These are phyloP conservation scores for Vanilla planifolia DNA, from an alignment of 106 monocot genomes.

Conservation along the genomic window DNA sequence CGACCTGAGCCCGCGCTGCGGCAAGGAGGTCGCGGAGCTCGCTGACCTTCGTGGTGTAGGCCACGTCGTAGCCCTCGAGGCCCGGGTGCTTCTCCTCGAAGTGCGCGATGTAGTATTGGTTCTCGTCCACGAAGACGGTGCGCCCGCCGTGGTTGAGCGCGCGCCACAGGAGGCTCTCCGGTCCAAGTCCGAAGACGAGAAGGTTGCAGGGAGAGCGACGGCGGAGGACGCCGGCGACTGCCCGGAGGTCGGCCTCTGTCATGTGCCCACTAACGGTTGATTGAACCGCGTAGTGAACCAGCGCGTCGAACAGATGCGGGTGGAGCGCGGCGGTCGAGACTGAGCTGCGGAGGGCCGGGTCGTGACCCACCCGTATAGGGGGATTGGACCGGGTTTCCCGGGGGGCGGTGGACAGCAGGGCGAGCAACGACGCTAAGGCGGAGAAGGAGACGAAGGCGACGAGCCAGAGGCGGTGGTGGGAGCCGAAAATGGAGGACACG, in stretches of 20 bases:
- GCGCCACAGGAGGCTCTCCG: conserved; percentile 72
- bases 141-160: conserved; percentile 78
- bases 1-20: conserved; percentile 18
- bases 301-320: conserved; percentile 31
- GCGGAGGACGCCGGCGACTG: conserved; percentile 41
- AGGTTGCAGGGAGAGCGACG: conserved; percentile 69
- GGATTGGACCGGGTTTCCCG: conserved; percentile 4
- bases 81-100: conserved; percentile 51
- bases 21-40: conserved; percentile 44
- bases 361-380: too few relatives aligned
- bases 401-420: conserved; percentile 7
- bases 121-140: conserved; percentile 83
- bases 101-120: conserved; percentile 49
- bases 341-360: neutral
- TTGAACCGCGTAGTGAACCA: conserved; percentile 53
- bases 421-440: conserved; percentile 8
- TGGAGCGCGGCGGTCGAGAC: neutral
- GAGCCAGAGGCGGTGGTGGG: conserved; percentile 33
- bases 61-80: conserved; percentile 75
- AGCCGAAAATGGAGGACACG: neutral
- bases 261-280: conserved; percentile 35
- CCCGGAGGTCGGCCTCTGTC: conserved; percentile 50
- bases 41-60: conserved; percentile 50
- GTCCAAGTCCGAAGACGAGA: conserved; percentile 72
- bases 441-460: conserved; percentile 41